Conservation (phyloP, 306 rosid genomes). For the Abrus precatorius region DNA sequence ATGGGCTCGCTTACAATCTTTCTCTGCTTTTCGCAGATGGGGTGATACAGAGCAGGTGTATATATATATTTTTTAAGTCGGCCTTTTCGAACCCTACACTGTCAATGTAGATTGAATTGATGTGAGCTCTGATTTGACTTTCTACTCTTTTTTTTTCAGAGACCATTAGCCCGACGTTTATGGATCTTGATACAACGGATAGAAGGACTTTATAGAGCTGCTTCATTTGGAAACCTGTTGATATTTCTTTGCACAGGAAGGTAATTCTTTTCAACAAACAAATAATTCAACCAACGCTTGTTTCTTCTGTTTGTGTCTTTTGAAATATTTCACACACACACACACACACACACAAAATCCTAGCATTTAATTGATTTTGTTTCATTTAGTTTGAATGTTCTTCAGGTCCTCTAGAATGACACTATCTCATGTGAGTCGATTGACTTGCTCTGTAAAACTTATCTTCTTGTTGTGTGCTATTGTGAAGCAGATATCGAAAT, state of each 20-base stretch:
- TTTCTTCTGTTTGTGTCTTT: conserved; percentile 26
- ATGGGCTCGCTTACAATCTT: conserved; percentile 94
- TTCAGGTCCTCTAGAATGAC: conserved; percentile 19
- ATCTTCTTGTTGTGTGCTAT: conserved; percentile 36
- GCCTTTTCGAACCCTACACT: conserved; percentile 26
- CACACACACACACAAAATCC: not conserved
- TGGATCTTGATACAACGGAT: conserved; percentile 87
- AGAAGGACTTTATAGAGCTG: conserved; percentile 95
- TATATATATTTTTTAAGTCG: conserved; percentile 24
- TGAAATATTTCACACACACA: conserved; percentile 34
- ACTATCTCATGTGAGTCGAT: conserved; percentile 6
- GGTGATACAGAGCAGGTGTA: conserved; percentile 97
- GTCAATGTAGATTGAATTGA: conserved; percentile 27
- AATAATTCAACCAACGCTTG: conserved; percentile 10
- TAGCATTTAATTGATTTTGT: conserved; percentile 18
- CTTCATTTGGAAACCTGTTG: conserved; percentile 92
- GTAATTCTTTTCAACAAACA: conserved; percentile 53
- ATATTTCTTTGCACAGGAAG: conserved; percentile 97
- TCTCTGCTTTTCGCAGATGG: conserved; percentile 99
- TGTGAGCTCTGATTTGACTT: conserved; percentile 39
- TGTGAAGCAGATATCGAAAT: conserved; percentile 83
- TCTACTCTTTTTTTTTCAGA: conserved; percentile 60
- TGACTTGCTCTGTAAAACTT: conserved; percentile 24
- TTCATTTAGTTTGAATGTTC: conserved; percentile 27
- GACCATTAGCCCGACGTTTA: conserved; percentile 82